Percentiles rank a stretch among this genome's conserved stretches.
Conservation (phyloP, 73 alveolate genomes). For the Paramecium primaurelia region DNA sequence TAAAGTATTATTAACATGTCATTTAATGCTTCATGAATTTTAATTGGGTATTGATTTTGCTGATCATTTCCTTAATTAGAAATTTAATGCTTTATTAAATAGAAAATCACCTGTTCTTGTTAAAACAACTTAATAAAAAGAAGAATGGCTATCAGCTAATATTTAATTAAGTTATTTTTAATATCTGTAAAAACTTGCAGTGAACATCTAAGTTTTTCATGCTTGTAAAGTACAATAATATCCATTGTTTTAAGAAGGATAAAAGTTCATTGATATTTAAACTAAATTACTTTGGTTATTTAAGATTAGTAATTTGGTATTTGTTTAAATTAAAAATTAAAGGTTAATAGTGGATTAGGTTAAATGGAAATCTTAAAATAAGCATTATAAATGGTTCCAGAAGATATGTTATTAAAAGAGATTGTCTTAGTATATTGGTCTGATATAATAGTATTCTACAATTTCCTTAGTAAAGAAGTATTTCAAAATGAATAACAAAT, state of each 20-base stretch:
- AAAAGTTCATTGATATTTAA: constrained; percentile 18
- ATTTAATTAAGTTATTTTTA: constrained; percentile 2
- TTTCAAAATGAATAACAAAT: neutral
- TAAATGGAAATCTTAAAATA: constrained; percentile 20
- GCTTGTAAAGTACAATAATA: constrained; percentile 43
- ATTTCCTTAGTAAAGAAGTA: constrained; percentile 45
- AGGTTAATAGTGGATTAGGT: constrained; percentile 50
- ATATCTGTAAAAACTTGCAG: constrained; percentile 37
- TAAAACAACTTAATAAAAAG: neutral
- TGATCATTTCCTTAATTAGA: constrained; percentile 10
- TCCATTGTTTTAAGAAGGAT: constrained; percentile 46
- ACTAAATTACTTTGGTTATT: constrained; percentile 38
- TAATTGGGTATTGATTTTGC: constrained; percentile 48
- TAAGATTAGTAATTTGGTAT: constrained; percentile 40
- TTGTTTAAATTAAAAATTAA: neutral
- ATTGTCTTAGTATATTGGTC: constrained; percentile 44
- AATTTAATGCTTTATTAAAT: neutral
- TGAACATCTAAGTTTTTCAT: constrained; percentile 29
- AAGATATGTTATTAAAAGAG: constrained; percentile 20
- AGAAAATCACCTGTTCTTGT: neutral
- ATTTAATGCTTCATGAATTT: constrained; percentile 42
- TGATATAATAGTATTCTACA: constrained; percentile 30
- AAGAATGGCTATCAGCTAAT: constrained; percentile 26
- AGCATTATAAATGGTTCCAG: constrained; percentile 5
- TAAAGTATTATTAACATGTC: constrained; percentile 25